phyloP scores from a whole-genome alignment of 2,329 filamentous ascomycete species.

The Chaetomiaceae sp. region DNA sequence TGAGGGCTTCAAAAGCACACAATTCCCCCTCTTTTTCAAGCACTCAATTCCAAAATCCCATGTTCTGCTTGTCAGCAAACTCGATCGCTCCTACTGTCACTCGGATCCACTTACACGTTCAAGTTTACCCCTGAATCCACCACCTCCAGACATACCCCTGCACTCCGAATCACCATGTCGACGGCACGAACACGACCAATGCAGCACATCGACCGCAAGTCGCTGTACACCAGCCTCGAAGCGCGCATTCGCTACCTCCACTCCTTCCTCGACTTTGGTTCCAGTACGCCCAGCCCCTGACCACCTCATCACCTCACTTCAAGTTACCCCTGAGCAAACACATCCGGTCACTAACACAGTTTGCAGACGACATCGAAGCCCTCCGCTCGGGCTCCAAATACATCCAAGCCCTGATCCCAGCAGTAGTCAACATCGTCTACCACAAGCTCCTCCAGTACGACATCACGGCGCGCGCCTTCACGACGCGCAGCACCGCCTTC shows the following conservation, averaged over 20 bases:
- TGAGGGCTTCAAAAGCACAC: slow-evolving; percentile 6
- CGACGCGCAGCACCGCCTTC: slow-evolving; percentile 57
- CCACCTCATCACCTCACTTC: not conserved
- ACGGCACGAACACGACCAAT: slow-evolving; percentile 20
- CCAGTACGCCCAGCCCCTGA: slow-evolving; percentile 46
- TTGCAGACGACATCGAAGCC: slow-evolving; percentile 65
- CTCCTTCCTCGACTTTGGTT: slow-evolving; percentile 70
- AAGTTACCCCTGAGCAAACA: slow-evolving; percentile 1
- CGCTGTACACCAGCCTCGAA: slow-evolving; percentile 67
- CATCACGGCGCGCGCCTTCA: slow-evolving; percentile 74
- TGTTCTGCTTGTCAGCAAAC: too few species aligned
- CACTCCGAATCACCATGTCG: slow-evolving; percentile 23
- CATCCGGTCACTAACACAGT: not conserved
- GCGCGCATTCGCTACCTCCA: slow-evolving; percentile 68
- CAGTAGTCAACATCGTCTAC: slow-evolving; percentile 80
- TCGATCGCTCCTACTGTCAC: not conserved
- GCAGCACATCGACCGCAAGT: slow-evolving; percentile 64
- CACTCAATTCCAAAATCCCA: too few species aligned
- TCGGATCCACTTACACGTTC: too few species aligned
- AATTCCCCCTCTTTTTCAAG: not conserved
- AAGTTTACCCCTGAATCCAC: not conserved
- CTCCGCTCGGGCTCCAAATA: slow-evolving; percentile 67
- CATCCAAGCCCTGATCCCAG: slow-evolving; percentile 76
- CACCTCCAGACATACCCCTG: not conserved
- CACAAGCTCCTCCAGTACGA: slow-evolving; percentile 76